A percentile compares a stretch with the other conserved stretches of the same genome.
Evolutionary conservation across 805 yeast species (phyloP).

Genomic region (Metschnikowia matae): DNA sequence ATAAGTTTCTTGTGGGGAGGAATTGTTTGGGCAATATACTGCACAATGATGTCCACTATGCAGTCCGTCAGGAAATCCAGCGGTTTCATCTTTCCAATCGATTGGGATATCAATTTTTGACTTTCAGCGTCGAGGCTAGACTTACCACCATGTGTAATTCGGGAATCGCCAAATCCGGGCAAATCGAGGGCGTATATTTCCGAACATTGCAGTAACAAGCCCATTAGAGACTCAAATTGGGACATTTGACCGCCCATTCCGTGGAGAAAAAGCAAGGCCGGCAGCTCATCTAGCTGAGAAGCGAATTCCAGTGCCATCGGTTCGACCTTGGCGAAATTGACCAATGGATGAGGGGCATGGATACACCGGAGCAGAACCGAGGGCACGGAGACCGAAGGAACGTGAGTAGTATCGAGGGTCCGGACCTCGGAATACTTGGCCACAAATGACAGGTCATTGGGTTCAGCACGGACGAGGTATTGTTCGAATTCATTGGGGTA

Average conservation of each 20-base stretch:
- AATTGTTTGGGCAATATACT: conserved; percentile 35
- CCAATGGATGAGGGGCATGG: conserved; percentile 50
- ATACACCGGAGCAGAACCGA: conserved; percentile 38
- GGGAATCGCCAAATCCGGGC: conserved; percentile 80
- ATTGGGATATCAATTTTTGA: conserved; percentile 27
- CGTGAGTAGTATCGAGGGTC: conserved; percentile 27
- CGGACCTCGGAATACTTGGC: conserved; percentile 45
- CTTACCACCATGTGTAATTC: conserved; percentile 13
- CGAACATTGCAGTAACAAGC: conserved; percentile 56
- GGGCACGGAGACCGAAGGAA: conserved; percentile 19
- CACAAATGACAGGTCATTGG: conserved; percentile 53
- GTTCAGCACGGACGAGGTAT: conserved; percentile 38
- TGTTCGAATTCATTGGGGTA: conserved; percentile 37
- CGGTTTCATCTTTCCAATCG: conserved; percentile 32
- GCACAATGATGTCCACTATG: conserved; percentile 38
- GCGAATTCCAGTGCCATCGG: conserved; percentile 20
- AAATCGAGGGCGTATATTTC: conserved; percentile 70
- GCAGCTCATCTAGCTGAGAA: conserved; percentile 44
- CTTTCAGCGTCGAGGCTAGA: conserved; percentile 28
- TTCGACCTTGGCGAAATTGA: conserved; percentile 16
- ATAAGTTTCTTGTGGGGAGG: conserved; percentile 41
- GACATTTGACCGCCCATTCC: conserved; percentile 89
- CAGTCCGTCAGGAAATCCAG: conserved; percentile 40
- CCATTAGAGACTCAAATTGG: conserved; percentile 75
- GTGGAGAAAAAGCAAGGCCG: conserved; percentile 67